Base-by-base conservation (phyloP, 2,329 filamentous ascomycete species). In the Beauveria sp. region DNA sequence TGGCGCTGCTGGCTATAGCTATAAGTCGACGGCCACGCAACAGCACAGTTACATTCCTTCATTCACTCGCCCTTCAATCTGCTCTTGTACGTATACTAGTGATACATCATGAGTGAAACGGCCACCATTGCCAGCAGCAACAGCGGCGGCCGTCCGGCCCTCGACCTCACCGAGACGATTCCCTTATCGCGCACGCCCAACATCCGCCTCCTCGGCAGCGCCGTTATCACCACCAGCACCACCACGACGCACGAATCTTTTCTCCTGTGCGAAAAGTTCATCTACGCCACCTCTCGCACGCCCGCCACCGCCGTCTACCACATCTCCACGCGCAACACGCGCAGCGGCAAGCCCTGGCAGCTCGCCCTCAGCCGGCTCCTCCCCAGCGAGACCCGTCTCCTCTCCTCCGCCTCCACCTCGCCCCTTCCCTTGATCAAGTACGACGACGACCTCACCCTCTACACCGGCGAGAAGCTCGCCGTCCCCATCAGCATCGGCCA, bases 401-500 rank as follows among this genome's bases (percentile, higher is more conserved):
- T 60, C 58, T 28, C 46, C 28, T 6, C 12, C 34, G 12, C 49
- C 10, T 38, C 59, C 45, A 4, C 59, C 28, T 14, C 43, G 24
- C 9, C 28, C 20, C 28, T 18, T 3, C 9, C 52, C 6, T 43
- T 61, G 4, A 61, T 55, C 51, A 47, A 42, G 14, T 60, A 60
- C 58, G 58, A 60, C 16, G 58, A 53, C 40, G 58, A 60, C 58
- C 49, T 60, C 10, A 60, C 58, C 10, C 49, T 60, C 5, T 53
- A 60, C 42, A 53, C 50, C 6, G 58, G 47, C 26, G 58, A 60
- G 20, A 60, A 26, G 40, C 24, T 60, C n/a, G 18, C 26, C 49
- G 50, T 60, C 6, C 40, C 58, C 18, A 45, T 60, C 38, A 53
- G 58, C 28, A 53, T 60, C 49, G 58, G 58, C 22, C 50, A n/a